Evolutionary conservation across 2,329 filamentous ascomycete genomes (phyloP).

Genomic region (Stachybotrys chartarum): DNA sequence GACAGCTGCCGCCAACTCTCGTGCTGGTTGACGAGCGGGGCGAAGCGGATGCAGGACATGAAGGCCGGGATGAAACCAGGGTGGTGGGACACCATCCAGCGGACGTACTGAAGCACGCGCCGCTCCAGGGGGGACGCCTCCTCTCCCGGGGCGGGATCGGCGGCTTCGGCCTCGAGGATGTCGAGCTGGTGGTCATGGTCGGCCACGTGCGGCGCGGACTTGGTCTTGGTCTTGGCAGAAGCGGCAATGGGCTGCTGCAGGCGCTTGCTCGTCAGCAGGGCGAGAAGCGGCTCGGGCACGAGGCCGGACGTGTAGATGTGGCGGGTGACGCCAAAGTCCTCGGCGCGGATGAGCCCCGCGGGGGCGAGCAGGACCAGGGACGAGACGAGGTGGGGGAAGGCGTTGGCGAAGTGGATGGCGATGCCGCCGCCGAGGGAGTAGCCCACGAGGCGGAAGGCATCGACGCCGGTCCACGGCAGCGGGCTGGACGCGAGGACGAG

Average conservation of each 20-base stretch:
- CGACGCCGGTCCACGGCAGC: conserved; percentile 55
- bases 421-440: conserved; percentile 82
- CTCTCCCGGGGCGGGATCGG: conserved; percentile 18
- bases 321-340: conserved; percentile 43
- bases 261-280: conserved; percentile 37
- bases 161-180: conserved; percentile 34
- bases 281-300: conserved; percentile 45
- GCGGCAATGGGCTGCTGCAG: conserved; percentile 44
- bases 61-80: conserved; percentile 53
- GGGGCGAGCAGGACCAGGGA: conserved; percentile 73
- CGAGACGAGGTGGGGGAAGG: conserved; percentile 63
- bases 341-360: conserved; percentile 59
- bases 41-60: conserved; percentile 48
- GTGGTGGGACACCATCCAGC: conserved; percentile 52
- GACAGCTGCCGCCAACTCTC: conserved; percentile 42
- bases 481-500: conserved; percentile 63
- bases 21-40: conserved; percentile 46
- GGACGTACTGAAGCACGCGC: conserved; percentile 42
- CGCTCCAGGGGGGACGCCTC: conserved; percentile 33
- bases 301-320: conserved; percentile 48
- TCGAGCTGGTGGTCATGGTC: conserved; percentile 23
- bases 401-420: conserved; percentile 63
- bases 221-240: conserved; percentile 21
- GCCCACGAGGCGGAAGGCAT: conserved; percentile 60
- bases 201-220: conserved; percentile 7